Conservation (phyloP, 1,284 basidiomycete genomes). For the Meira nashicola region DNA sequence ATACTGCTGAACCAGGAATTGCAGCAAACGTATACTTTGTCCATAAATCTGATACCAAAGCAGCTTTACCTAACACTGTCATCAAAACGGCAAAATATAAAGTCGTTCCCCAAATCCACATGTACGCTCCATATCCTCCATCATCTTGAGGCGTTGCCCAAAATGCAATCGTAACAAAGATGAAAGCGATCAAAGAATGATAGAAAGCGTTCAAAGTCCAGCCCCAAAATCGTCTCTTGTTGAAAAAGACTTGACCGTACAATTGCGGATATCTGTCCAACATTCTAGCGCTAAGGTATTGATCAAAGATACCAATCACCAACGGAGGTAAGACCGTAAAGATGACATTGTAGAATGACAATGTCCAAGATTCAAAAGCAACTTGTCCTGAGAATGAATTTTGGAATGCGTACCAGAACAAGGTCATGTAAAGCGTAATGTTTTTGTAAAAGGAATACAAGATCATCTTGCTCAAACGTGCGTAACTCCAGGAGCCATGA, state of each 20-base stretch:
- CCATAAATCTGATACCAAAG: slow-evolving; percentile 96
- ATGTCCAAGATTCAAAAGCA: slow-evolving; percentile 96
- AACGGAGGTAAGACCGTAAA: slow-evolving; percentile 77
- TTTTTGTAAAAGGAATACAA: slow-evolving; percentile 65
- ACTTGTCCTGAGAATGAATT: slow-evolving; percentile 96
- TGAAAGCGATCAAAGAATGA: slow-evolving; percentile 75
- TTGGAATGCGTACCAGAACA: slow-evolving; percentile 86
- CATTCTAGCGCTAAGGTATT: slow-evolving; percentile 93
- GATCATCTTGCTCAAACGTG: slow-evolving; percentile 87
- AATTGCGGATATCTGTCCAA: slow-evolving; percentile 95
- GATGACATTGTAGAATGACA: slow-evolving; percentile 60
- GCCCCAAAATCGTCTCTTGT: slow-evolving; percentile 65
- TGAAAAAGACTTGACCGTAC: slow-evolving; percentile 59
- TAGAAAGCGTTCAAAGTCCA: slow-evolving; percentile 86
- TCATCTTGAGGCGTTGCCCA: slow-evolving; percentile 69
- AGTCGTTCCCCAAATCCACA: slow-evolving; percentile 94
- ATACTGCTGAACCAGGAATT: slow-evolving; percentile 84
- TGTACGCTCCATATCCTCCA: slow-evolving; percentile 76
- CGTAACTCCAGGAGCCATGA: slow-evolving; percentile 97
- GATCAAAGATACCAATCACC: slow-evolving; percentile 95
- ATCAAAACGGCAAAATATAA: slow-evolving; percentile 86
- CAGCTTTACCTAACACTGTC: slow-evolving; percentile 95
- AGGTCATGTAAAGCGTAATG: slow-evolving; percentile 93
- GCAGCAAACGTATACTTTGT: slow-evolving; percentile 90
- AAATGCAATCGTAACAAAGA: slow-evolving; percentile 82